phyloP scores from a whole-genome alignment of 352 stramenopile genomes.

The Plasmopara viticola region DNA sequence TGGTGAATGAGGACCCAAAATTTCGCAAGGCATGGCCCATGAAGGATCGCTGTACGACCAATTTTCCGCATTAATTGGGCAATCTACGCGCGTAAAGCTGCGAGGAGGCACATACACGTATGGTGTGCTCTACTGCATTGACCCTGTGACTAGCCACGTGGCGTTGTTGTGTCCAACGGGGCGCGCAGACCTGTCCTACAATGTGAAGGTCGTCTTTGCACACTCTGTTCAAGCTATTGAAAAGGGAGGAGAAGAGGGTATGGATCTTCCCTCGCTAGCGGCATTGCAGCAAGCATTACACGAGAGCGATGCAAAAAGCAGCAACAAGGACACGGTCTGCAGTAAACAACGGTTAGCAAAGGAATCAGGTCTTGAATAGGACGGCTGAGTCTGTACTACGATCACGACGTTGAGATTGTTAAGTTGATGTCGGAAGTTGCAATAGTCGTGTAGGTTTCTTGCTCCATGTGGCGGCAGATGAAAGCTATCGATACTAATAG shows the following conservation, averaged over 20 bases:
- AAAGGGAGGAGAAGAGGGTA: slow-evolving; percentile 10
- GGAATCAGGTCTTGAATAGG: no score
- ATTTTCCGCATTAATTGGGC: slow-evolving; percentile 27
- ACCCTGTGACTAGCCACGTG: slow-evolving; percentile 50
- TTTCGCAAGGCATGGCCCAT: no score
- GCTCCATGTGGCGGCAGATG: no score
- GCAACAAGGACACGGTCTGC: slow-evolving; percentile 1
- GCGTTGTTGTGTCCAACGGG: slow-evolving; percentile 24
- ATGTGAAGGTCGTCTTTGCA: slow-evolving; percentile 31
- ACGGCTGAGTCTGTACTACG: no score
- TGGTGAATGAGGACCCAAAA: no score
- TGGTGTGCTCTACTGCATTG: slow-evolving; percentile 49
- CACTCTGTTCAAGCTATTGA: slow-evolving; percentile 21
- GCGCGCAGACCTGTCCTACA: slow-evolving; percentile 7
- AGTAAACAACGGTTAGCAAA: neutral
- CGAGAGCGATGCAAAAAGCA: slow-evolving; percentile 1
- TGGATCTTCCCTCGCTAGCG: slow-evolving; percentile 9
- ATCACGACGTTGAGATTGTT: no score
- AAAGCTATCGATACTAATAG: no score
- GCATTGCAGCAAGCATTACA: slow-evolving; percentile 11
- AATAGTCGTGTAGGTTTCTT: no score
- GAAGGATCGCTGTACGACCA: slow-evolving; percentile 22
- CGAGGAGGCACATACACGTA: slow-evolving; percentile 27
- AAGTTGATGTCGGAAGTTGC: no score
- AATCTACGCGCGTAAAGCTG: slow-evolving; percentile 30